Base-by-base conservation (phyloP, 345 rosid genomes). In the Arabidopsis suecica region DNA sequence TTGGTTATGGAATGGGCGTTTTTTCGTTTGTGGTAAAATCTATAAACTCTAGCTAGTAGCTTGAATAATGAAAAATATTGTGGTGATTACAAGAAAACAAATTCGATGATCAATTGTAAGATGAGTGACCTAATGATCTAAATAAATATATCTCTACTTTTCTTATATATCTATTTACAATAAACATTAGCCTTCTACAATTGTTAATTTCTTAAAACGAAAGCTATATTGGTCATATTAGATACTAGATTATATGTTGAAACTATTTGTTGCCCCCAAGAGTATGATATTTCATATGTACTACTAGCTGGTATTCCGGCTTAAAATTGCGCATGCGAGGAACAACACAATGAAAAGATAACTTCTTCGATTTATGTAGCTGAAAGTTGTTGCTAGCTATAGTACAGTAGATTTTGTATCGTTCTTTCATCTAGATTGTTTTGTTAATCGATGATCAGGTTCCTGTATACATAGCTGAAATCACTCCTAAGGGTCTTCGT, bases 381-480 rank as follows among this genome's bases (percentile, higher is more conserved):
- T 6, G 13, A 25, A 41, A 7, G 2, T 61, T 23, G 16, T 61
- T 40, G 48, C 12, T 63, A 63, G 28, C 53, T 14, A 12, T n/a
- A 13, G 22, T 1, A 14, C 7, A 33, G 3, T 28, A 28, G 6
- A 32, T 32, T 32, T 33, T 4, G 38, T 34, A 9, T 6, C 9
- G 8, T 34, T 34, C 38, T 34, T 34, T 34, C 38, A 34, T 6
- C 38, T 38, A 16, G 11, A 55, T 69, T 5, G 3, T 60, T 49
- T 61, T 61, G 12, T 42, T 42, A 20, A 57, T 9, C 11, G 51
- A 49, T 71, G 32, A 50, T 33, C 66, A 91, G 97, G 89, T 87
- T n/a, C 97, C 96, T 1, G 41, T 92, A 14, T 92, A 83, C 76
- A 87, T 92, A 57, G 97, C 97, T 71, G 97, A 91, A 84, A 79